Percentiles rank a stretch among this genome's conserved stretches.
Conservation (phyloP, 139 green algal species). For the Coccomyxa sp. region DNA sequence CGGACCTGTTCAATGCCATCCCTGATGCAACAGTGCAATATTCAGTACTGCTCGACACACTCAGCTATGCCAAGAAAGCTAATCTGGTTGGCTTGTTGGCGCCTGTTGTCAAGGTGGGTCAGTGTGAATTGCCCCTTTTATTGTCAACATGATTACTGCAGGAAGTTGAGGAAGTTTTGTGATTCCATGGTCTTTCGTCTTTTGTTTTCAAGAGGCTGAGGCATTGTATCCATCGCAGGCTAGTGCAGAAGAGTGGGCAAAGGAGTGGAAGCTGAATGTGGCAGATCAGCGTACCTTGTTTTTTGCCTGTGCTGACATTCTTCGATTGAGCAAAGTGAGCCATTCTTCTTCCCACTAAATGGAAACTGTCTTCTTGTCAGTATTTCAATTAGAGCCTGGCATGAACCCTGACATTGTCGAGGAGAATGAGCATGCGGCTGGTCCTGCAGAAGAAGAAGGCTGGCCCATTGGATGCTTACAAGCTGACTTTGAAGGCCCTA, state of each 20-base stretch:
- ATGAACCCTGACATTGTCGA: too few relatives aligned
- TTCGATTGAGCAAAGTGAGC: conserved; percentile 13
- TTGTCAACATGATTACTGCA: neutral
- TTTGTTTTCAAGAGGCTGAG: too few relatives aligned
- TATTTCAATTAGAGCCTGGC: too few relatives aligned
- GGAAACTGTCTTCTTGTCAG: too few relatives aligned
- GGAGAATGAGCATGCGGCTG: neutral
- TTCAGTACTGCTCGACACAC: conserved; percentile 21
- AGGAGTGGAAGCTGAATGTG: conserved; percentile 15
- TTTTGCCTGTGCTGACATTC: conserved; percentile 18
- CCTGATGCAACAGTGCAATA: conserved; percentile 22
- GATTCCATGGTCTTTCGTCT: too few relatives aligned
- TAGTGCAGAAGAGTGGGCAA: conserved; percentile 23
- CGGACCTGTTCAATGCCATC: conserved; percentile 41
- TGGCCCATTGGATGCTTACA: conserved; percentile 3
- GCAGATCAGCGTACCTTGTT: conserved; percentile 23
- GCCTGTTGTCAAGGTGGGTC: conserved; percentile 25
- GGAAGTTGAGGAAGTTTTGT: neutral
- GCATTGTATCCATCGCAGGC: neutral
- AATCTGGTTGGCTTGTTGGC: conserved; percentile 4
- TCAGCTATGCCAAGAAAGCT: conserved; percentile 5
- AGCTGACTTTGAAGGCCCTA: conserved; percentile 5
- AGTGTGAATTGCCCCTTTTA: neutral
- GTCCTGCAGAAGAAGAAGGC: conserved; percentile 9
- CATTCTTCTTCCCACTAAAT: neutral